Evolutionary conservation across 495 filamentous ascomycete species (phyloP).

Genomic region (Trichoderma orchidacearum): DNA sequence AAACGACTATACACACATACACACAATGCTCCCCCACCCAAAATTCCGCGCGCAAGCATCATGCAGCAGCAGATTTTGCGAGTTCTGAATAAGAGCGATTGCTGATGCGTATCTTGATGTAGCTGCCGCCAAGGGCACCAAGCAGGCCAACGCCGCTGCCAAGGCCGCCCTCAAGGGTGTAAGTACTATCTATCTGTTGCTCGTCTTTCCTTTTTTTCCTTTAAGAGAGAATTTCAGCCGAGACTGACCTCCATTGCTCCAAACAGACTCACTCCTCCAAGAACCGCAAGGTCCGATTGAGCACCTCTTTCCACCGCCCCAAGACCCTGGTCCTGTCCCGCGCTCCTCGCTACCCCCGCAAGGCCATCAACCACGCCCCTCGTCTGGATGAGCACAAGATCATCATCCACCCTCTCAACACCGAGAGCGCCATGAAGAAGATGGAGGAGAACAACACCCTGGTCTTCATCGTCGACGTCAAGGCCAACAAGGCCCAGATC

Average conservation of each 20-base stretch:
- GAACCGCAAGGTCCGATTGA: slow-evolving; percentile 78
- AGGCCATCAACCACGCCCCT: slow-evolving; percentile 77
- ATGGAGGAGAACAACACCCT: slow-evolving; percentile 99
- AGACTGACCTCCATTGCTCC: no score
- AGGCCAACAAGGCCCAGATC: slow-evolving; percentile 99
- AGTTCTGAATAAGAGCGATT: slow-evolving; percentile 39
- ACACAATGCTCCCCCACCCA: slow-evolving; percentile 9
- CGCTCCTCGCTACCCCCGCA: slow-evolving; percentile 90
- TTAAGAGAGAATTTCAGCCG: not conserved
- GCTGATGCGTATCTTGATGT: slow-evolving; percentile 29
- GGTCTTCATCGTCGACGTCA: slow-evolving; percentile 95
- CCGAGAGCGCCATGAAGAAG: slow-evolving; percentile 99
- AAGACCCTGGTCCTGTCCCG: slow-evolving; percentile 89
- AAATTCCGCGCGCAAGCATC: slow-evolving; percentile 24
- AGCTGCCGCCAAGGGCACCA: slow-evolving; percentile 51
- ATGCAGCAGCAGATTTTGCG: slow-evolving; percentile 49
- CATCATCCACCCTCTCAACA: slow-evolving; percentile 78
- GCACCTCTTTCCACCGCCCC: slow-evolving; percentile 93
- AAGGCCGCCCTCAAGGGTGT: slow-evolving; percentile 87
- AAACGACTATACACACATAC: not conserved
- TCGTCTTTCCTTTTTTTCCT: slow-evolving; percentile 3
- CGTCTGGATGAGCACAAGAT: slow-evolving; percentile 89
- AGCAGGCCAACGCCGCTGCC: slow-evolving; percentile 78
- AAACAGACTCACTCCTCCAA: slow-evolving; percentile 62
- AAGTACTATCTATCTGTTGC: no score